Conservation (phyloP, 2,329 filamentous ascomycete genomes). For the Cladosporium sp. region DNA sequence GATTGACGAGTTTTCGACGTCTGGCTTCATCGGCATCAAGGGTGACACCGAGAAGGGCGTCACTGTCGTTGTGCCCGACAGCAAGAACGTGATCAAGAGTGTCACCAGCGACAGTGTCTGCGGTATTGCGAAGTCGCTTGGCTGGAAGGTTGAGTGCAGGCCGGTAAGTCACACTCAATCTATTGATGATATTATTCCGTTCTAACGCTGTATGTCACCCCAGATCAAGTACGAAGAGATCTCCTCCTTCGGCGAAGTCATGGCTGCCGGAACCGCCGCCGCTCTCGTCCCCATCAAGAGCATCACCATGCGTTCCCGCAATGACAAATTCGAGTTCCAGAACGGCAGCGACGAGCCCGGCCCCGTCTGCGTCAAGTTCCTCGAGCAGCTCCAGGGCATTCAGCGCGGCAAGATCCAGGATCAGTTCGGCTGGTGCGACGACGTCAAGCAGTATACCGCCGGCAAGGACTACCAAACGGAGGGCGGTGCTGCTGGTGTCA, state of each 20-base stretch:
- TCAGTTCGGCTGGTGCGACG: slow-evolving; percentile 63
- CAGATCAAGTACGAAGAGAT: slow-evolving; percentile 63
- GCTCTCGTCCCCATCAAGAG: slow-evolving; percentile 86
- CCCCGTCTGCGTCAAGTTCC: slow-evolving; percentile 63
- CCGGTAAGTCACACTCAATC: slow-evolving; percentile 42
- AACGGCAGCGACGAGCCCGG: slow-evolving; percentile 62
- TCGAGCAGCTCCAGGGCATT: slow-evolving; percentile 74
- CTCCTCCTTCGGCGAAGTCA: slow-evolving; percentile 64
- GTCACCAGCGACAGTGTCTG: slow-evolving; percentile 76
- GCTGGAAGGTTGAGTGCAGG: slow-evolving; percentile 77
- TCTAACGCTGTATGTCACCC: background rate
- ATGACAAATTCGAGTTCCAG: slow-evolving; percentile 51
- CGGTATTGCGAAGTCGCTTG: slow-evolving; percentile 68
- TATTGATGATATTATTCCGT: background rate
- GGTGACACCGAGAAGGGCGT: slow-evolving; percentile 46
- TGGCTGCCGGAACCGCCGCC: slow-evolving; percentile 88
- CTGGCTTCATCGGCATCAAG: slow-evolving; percentile 79
- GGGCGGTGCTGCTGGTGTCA: background rate
- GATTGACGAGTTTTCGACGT: slow-evolving; percentile 94
- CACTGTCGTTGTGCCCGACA: slow-evolving; percentile 81
- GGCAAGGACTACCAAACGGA: slow-evolving; percentile 10
- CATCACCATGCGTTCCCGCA: slow-evolving; percentile 64
- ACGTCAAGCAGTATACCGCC: slow-evolving; percentile 11
- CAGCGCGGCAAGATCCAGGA: slow-evolving; percentile 77
- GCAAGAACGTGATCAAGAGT: slow-evolving; percentile 77